Evolutionary conservation across 164 flowering plant species (phyloP).

Genomic region (Chimonanthus praecox): DNA sequence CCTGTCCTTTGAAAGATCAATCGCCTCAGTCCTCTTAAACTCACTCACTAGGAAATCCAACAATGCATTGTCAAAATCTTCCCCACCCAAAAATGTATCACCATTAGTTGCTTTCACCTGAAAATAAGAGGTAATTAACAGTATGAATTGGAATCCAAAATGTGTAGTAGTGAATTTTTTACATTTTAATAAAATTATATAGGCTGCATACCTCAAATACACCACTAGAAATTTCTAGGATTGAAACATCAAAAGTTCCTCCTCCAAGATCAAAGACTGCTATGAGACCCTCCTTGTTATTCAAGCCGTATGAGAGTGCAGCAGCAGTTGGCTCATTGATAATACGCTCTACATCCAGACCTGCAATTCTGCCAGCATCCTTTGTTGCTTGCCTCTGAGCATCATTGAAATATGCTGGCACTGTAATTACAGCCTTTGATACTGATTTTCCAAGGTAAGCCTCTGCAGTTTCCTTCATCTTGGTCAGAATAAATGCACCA

Average conservation of each 20-base stretch:
- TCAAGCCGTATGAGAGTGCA: constrained; percentile 67
- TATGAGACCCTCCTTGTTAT: constrained; percentile 60
- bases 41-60: constrained; percentile 54
- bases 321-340: constrained; percentile 84
- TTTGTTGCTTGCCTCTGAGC: constrained; percentile 76
- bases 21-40: constrained; percentile 50
- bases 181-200: background rate
- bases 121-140: background rate
- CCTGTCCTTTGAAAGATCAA: constrained; percentile 58
- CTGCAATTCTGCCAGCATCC: constrained; percentile 75
- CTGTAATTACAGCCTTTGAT: constrained; percentile 60
- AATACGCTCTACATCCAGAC: constrained; percentile 59
- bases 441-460: constrained; percentile 55
- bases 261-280: constrained; percentile 80
- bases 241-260: constrained; percentile 77
- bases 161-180: too few relatives aligned
- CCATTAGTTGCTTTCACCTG: constrained; percentile 85
- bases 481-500: constrained; percentile 64
- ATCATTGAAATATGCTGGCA: constrained; percentile 72
- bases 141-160: background rate
- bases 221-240: constrained; percentile 62
- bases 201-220: constrained; percentile 51
- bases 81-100: constrained; percentile 76
- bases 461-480: constrained; percentile 78
- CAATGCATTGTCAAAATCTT: constrained; percentile 64